phyloP scores from a whole-genome alignment of 2,329 filamentous ascomycete genomes.

The Scytalidium lignicola region DNA sequence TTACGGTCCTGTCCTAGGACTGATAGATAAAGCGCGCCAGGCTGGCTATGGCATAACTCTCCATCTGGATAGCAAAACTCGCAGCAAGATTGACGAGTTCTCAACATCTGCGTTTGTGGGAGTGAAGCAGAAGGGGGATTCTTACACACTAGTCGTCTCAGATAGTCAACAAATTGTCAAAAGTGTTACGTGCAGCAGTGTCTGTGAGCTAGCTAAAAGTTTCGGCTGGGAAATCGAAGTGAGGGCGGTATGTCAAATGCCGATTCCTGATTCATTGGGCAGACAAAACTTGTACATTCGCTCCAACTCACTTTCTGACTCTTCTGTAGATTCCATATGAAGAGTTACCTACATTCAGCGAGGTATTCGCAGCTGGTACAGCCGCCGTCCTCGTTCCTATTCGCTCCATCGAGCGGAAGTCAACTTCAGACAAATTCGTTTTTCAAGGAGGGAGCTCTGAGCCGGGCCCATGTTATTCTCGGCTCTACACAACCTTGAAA shows the following conservation, averaged over 20 bases:
- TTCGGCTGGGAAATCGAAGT: constrained; percentile 76
- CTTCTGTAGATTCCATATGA: constrained; percentile 29
- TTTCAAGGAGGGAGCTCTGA: no score
- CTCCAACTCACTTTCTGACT: not conserved
- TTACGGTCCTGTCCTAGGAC: constrained; percentile 82
- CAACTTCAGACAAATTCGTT: no score
- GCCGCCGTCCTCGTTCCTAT: no score
- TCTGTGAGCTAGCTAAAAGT: constrained; percentile 66
- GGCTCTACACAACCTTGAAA: no score
- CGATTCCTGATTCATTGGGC: no score
- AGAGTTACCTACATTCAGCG: constrained; percentile 48
- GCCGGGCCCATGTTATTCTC: no score
- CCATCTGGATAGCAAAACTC: constrained; percentile 76
- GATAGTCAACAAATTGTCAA: constrained; percentile 82
- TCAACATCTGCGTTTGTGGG: constrained; percentile 88
- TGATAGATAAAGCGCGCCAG: constrained; percentile 71
- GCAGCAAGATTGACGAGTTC: constrained; percentile 87
- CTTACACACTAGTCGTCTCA: constrained; percentile 71
- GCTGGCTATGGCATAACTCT: constrained; percentile 84
- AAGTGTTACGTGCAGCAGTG: constrained; percentile 73
- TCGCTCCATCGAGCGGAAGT: no score
- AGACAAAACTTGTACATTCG: constrained; percentile 30
- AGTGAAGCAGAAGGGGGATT: constrained; percentile 48
- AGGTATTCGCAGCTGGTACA: no score
- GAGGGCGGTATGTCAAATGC: constrained; percentile 49